These are phyloP conservation scores for Rhododendron vialii DNA, from an alignment of 148 eudicot genomes.

Conservation along the genomic window DNA sequence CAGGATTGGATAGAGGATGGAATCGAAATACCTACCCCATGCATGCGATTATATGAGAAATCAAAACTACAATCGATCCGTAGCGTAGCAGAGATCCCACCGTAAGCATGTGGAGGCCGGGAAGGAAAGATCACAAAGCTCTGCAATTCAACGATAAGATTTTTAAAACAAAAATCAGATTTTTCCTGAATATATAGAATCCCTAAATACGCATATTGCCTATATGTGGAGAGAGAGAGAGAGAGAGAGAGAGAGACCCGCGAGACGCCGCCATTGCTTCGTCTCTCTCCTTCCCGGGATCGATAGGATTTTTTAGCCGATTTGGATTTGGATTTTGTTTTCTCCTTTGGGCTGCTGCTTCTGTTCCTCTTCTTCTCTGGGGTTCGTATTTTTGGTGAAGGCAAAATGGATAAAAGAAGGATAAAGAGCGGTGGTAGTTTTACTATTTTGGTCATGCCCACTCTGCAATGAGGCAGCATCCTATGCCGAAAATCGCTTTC, in stretches of 20 bases:
- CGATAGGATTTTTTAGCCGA: slow-evolving; percentile 2
- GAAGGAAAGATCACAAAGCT: slow-evolving; percentile 15
- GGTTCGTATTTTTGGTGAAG: not conserved
- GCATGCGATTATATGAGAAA: slow-evolving; percentile 25
- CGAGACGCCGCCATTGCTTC: slow-evolving; percentile 12
- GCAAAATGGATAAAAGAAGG: not conserved
- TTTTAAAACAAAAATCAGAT: not conserved
- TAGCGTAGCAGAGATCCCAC: slow-evolving; percentile 17
- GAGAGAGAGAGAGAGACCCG: slow-evolving; percentile 12
- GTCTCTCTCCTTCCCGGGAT: slow-evolving; percentile 1
- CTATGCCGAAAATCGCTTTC: too few species aligned
- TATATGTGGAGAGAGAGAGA: not conserved
- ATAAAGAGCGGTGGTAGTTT: too few species aligned
- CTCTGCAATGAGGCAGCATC: too few species aligned
- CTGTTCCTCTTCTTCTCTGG: not conserved
- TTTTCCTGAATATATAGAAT: too few species aligned
- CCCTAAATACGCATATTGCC: not conserved
- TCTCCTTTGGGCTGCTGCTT: not conserved
- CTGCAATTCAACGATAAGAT: slow-evolving; percentile 1
- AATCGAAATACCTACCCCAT: slow-evolving; percentile 40
- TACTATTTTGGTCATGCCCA: not conserved
- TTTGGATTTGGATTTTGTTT: not conserved
- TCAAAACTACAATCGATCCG: slow-evolving; percentile 23
- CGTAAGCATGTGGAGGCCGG: slow-evolving; percentile 28
- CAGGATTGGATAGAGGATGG: not conserved